Evolutionary conservation across 1,284 basidiomycete genomes (phyloP), one percentile per base, ranked within the genome.

Genomic region (Sporisorium reilianum): DNA sequence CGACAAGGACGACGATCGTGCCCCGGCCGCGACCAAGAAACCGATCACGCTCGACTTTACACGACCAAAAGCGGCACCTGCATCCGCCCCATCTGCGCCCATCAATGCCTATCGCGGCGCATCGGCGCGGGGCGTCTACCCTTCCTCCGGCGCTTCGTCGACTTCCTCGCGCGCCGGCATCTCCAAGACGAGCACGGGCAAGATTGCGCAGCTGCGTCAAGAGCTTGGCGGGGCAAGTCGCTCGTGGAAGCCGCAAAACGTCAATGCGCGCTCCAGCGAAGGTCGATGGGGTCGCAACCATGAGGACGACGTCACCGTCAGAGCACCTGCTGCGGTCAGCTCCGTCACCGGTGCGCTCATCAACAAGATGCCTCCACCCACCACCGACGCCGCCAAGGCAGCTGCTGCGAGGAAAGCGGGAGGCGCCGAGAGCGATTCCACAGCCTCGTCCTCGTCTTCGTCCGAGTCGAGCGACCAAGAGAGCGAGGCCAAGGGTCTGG

Each of bases 401-500:
- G 67, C 70, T 20, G 65, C 65, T 2, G 56, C 66, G 7, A 49
- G 55, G 16, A 63, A 66, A 30, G 64, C 65, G 3, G 63, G 49
- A 16, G 66, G 54, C 6, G 40, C 52, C 16, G 55, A 62, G 16
- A 68, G 60, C 34, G 77, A 77, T 22, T 38, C 56, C 46, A 85
- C 86, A 4, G 76, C 80, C 18, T 85, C 79, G 5, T 74, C 75
- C 18, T 75, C 68, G 11, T 79, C 80, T n/a, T 85, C 78, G 3
- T 68, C 70, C 42, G 65, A 64, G 5, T 72, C 70, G 34, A 70
- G 70, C n/a, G 90, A 90, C 2, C 89, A 89, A 38, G 90, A 90
- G 88, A 87, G 9, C 82, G 83, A 55, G 77, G 75, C 58, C 23
- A 74, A 75, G 36, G 79, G 77, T 1, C 88, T 95, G 51, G 88